Conservation (phyloP, 495 filamentous ascomycete genomes). For the Polyplosphaeria fusca region DNA sequence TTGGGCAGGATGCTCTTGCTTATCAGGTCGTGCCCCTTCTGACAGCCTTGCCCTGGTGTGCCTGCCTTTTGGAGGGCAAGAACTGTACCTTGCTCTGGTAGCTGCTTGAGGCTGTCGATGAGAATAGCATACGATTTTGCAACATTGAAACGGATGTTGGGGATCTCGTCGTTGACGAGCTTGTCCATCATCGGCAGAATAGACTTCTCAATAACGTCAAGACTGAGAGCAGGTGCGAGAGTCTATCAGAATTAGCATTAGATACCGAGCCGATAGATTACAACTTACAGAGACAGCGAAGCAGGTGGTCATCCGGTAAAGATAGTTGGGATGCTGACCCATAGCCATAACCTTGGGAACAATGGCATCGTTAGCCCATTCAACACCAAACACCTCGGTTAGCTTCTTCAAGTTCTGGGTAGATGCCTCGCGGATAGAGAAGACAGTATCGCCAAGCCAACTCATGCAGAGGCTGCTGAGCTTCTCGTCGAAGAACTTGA, state of each 20-base stretch:
- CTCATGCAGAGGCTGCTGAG: conserved; percentile 94
- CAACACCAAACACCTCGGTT: conserved; percentile 95
- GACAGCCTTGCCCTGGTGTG: conserved; percentile 57
- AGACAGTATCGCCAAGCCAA: conserved; percentile 98
- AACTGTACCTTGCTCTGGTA: conserved; percentile 84
- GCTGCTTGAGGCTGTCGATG: conserved; percentile 81
- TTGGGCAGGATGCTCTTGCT: conserved; percentile 83
- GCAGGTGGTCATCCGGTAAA: conserved; percentile 99
- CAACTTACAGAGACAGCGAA: conserved; percentile 90
- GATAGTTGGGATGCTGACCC: conserved; percentile 96
- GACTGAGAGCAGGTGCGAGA: conserved; percentile 83
- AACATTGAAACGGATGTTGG: conserved; percentile 98
- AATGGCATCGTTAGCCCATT: conserved; percentile 96
- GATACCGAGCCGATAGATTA: conserved; percentile 35
- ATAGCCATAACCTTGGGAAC: conserved; percentile 98
- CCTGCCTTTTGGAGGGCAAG: conserved; percentile 75
- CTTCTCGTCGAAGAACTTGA: conserved; percentile 98
- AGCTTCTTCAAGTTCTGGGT: conserved; percentile 97
- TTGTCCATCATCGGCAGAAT: conserved; percentile 95
- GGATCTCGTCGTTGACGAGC: conserved; percentile 88
- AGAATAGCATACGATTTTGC: conserved; percentile 93
- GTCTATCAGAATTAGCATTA: conserved; percentile 56
- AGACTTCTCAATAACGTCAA: conserved; percentile 85
- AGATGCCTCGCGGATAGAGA: conserved; percentile 94
- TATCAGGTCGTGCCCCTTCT: conserved; percentile 76